Evolutionary conservation across 78 protist genomes (phyloP), one percentile per base, ranked within the genome.

Genomic region (Dictyostelium intermedium): DNA sequence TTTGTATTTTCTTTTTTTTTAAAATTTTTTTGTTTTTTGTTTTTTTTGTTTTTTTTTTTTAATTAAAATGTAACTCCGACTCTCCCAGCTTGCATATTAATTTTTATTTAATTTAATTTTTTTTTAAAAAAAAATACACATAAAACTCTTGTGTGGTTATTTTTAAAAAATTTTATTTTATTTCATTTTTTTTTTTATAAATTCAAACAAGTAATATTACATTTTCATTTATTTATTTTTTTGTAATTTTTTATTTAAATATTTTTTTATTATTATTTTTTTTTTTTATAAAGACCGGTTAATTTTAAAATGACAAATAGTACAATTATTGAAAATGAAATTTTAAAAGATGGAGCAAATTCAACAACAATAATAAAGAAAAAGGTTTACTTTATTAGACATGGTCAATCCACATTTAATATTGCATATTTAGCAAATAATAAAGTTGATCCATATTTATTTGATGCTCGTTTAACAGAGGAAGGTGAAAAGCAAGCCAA

Each of bases 361-460:
- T 5, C 30, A 39, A 79, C 3, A 25, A 14, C 30, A 39, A 79
- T 1, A 25, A 14, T 5, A 45, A 45, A 27, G 10, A 84, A 73
- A 45, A 84, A 25, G 10, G 66, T 87, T n/a, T 89, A 80, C 69
- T 66, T 89, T 56, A 89, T 89, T 80, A 79, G 93, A 53, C 93
- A 89, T 69, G 93, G 87, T n/a, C 93, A 89, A 70, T 70, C 83
- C 7, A 89, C 93, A 18, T 89, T 80, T 45, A 89, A 89, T 89
- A 79, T 76, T 32, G 92, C 92, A 10, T 86, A 77, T 61, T 32
- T 35, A 16, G 83, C 70, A 10, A 63, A 69, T 10, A 53, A 53
- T 14, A n/a, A 50, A 20, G 61, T 45, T n/a, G 93, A 89, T 14
- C 93, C 93, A 47, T 80, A 1, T 2, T 50, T 80, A 43, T 89